phyloP scores from a whole-genome alignment of 2,329 filamentous ascomycete genomes.

The Talaromyces sp. region DNA sequence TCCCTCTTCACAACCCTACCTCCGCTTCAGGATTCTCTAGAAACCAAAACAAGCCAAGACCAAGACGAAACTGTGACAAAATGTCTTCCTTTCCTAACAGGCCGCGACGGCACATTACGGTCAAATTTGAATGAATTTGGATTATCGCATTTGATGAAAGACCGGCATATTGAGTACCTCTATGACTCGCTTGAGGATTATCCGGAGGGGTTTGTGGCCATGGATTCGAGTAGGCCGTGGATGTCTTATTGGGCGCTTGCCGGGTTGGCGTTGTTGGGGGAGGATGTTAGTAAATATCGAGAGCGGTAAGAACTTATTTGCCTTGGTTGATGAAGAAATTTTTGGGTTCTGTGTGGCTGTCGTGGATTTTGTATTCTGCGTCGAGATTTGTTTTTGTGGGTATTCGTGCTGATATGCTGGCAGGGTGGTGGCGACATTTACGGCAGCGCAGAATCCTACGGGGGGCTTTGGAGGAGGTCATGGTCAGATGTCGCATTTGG shows the following conservation, averaged over 20 bases:
- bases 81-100: conserved; percentile 65
- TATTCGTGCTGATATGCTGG: conserved; percentile 16
- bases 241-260: conserved; percentile 88
- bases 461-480: conserved; percentile 95
- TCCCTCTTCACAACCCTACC: conserved; percentile 49
- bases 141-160: conserved; percentile 69
- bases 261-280: conserved; percentile 70
- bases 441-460: conserved; percentile 72
- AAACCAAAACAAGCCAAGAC: conserved; percentile 63
- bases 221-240: conserved; percentile 90
- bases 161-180: conserved; percentile 50
- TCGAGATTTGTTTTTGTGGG: background rate
- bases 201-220: conserved; percentile 65
- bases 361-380: background rate
- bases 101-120: conserved; percentile 48
- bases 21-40: conserved; percentile 62
- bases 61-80: conserved; percentile 68
- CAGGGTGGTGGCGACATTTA: conserved; percentile 69
- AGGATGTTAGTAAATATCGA: conserved; percentile 66
- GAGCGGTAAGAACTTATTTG: conserved; percentile 48
- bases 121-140: conserved; percentile 65
- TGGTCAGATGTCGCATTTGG: conserved; percentile 83
- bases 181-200: conserved; percentile 55
- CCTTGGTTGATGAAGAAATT: background rate
- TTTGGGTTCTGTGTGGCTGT: background rate